Evolutionary conservation across 2,329 filamentous ascomycete genomes (phyloP).

Genomic region (Parafenestella ontariensis): DNA sequence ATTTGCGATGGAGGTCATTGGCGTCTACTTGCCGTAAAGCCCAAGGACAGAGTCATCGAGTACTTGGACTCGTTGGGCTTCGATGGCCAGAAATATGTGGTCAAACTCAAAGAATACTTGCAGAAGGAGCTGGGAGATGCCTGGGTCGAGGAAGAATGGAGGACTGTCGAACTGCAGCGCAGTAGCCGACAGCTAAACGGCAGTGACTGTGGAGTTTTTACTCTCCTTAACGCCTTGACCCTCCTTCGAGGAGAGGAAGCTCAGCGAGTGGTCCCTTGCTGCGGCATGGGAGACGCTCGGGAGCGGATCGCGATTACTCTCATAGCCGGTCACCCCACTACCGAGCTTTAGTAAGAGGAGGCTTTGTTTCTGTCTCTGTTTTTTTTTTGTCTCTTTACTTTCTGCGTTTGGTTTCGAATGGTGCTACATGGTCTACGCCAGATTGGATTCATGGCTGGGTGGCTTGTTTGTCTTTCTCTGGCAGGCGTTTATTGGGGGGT

Average conservation of each 20-base stretch:
- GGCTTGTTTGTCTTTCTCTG: not conserved
- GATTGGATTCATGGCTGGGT: not conserved
- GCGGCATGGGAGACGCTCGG: slow-evolving; percentile 66
- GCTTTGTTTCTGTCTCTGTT: not conserved
- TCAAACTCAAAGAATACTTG: slow-evolving; percentile 60
- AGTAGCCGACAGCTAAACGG: slow-evolving; percentile 68
- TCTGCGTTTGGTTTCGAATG: too few relatives aligned
- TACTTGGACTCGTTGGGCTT: slow-evolving; percentile 72
- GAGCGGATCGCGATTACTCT: slow-evolving; percentile 70
- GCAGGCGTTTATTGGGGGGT: not conserved
- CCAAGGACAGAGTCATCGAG: slow-evolving; percentile 65
- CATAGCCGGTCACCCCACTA: slow-evolving; percentile 58
- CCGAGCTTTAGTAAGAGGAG: slow-evolving; percentile 32
- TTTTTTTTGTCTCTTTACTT: not conserved
- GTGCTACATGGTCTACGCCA: not conserved
- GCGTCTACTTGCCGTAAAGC: slow-evolving; percentile 73
- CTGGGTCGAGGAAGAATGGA: slow-evolving; percentile 68
- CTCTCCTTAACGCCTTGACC: slow-evolving; percentile 75
- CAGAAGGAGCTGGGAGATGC: slow-evolving; percentile 62
- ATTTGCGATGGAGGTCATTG: slow-evolving; percentile 71
- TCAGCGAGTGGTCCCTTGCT: slow-evolving; percentile 54
- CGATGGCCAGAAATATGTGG: slow-evolving; percentile 45
- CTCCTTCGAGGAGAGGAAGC: slow-evolving; percentile 51
- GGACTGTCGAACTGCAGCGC: slow-evolving; percentile 53
- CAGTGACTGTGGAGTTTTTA: slow-evolving; percentile 79